Evolutionary conservation across 1,284 basidiomycete species (phyloP), one percentile per base, ranked within the genome.

Genomic region (Cutaneotrichosporon cavernicola): DNA sequence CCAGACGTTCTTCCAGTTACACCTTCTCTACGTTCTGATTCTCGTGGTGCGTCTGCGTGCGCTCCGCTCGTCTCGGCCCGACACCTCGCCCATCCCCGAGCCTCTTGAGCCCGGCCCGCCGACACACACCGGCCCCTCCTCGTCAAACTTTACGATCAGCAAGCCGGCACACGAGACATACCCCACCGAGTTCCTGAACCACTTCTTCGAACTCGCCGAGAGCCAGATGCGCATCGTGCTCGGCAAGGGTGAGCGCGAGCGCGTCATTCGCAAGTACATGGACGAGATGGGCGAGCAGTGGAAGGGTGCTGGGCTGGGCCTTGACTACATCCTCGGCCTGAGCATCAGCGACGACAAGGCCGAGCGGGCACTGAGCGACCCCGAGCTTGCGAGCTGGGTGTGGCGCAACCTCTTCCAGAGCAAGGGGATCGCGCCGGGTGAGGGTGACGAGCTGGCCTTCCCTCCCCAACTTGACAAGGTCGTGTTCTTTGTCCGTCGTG

Each of bases 1-100:
- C 79, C 95, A 98, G 77, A 92, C 94, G 6, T 99, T 95, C 91
- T 98, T 98, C 82, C 92, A 92, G 32, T 84, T 98, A 61, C 94
- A 93, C 52, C 93, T 96, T 69, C 84, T 98, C 47, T 95, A 99
- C 80, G 84, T 98, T 62, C 93, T 95, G 88, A 84, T 98, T 64
- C 86, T 97, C 56, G 89, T 89, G 9, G 89, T 91, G 55, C 90
- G 96, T 22, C 85, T 98, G 31, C 90, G 96, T 14, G 88, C 91
- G 0, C 86, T 99, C 7, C 61, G 63, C 2, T n/a, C 58, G 9
- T 56, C 58, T 14, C 90, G 91, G 2, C 71, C 73, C 13, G 52
- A 64, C 21, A 30, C 68, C 88, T 89, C 81, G 81, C 67, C 70
- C 11, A 69, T 74, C 22, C 73, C 75, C 26, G 73, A 77, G 60